A percentile compares a stretch with the other conserved stretches of the same genome.
phyloP scores from a whole-genome alignment of 2,329 filamentous ascomycete species.

The Colletotrichum liriopes region DNA sequence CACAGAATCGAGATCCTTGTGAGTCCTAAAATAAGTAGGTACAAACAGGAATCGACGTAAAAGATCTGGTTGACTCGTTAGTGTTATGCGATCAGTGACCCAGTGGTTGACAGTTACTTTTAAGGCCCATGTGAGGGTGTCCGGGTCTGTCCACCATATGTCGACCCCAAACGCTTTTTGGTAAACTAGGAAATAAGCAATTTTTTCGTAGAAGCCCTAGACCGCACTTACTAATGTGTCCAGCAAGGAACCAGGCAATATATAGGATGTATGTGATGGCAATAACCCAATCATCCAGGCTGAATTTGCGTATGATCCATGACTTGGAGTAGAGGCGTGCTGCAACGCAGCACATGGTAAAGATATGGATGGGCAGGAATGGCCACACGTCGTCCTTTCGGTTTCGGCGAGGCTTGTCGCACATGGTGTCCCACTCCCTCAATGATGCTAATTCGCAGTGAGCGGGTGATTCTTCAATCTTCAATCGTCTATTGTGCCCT shows the following conservation, averaged over 20 bases:
- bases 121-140: slow-evolving; percentile 24
- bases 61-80: slow-evolving; percentile 10
- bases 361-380: slow-evolving; percentile 29
- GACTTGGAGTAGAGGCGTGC: slow-evolving; percentile 22
- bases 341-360: slow-evolving; percentile 18
- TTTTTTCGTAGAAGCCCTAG: neutral
- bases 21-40: slow-evolving; percentile 21
- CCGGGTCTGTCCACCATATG: slow-evolving; percentile 25
- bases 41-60: slow-evolving; percentile 19
- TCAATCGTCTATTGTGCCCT: neutral
- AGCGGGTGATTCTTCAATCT: neutral
- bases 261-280: slow-evolving; percentile 17
- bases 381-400: slow-evolving; percentile 20
- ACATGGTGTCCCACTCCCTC: slow-evolving; percentile 34
- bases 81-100: neutral
- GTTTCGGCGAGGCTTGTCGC: slow-evolving; percentile 15
- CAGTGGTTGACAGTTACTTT: neutral
- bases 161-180: slow-evolving; percentile 24
- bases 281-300: slow-evolving; percentile 30
- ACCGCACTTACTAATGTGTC: slow-evolving; percentile 16
- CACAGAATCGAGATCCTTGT: slow-evolving; percentile 29
- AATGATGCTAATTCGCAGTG: neutral
- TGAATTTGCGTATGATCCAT: slow-evolving; percentile 17
- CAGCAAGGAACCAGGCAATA: slow-evolving; percentile 17
- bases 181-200: slow-evolving; percentile 10